Conservation (phyloP, 1,139 yeast genomes). For the Sugiyamaella grinbergsii region DNA sequence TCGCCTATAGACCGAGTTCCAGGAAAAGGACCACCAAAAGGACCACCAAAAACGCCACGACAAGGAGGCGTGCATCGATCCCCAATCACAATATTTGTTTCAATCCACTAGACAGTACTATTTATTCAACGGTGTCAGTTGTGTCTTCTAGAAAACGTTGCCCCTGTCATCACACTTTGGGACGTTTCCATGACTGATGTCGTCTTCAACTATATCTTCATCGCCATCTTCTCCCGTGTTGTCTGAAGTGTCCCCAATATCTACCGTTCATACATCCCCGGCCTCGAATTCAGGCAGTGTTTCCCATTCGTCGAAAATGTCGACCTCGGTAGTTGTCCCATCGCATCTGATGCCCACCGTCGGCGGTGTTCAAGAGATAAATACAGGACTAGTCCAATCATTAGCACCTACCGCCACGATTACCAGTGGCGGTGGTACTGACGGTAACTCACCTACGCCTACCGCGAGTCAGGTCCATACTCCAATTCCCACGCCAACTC, state of each 20-base stretch:
- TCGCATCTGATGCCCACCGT: not conserved
- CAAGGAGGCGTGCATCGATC: too few species aligned
- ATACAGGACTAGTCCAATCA: too few species aligned
- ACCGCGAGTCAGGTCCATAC: slow-evolving; percentile 4
- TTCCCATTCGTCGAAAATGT: slow-evolving; percentile 6
- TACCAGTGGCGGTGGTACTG: not conserved
- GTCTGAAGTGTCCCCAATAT: slow-evolving; percentile 18
- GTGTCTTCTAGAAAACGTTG: too few species aligned
- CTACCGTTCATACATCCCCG: slow-evolving; percentile 26
- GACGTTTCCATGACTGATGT: slow-evolving; percentile 3
- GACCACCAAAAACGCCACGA: too few species aligned
- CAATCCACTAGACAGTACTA: too few species aligned
- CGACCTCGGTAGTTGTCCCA: not conserved
- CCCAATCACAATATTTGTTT: too few species aligned
- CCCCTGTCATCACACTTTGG: not conserved
- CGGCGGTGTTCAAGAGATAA: not conserved
- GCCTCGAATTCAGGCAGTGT: slow-evolving; percentile 10
- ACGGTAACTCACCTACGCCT: not conserved
- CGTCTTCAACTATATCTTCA: slow-evolving; percentile 9
- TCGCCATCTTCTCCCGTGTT: slow-evolving; percentile 8
- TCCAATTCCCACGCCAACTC: slow-evolving; percentile 6
- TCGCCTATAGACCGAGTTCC: too few species aligned
- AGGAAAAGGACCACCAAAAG: too few species aligned
- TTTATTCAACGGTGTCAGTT: too few species aligned
- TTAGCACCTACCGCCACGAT: not conserved